Conservation (phyloP, 2,329 filamentous ascomycete species). For the Fusarium falciforme region DNA sequence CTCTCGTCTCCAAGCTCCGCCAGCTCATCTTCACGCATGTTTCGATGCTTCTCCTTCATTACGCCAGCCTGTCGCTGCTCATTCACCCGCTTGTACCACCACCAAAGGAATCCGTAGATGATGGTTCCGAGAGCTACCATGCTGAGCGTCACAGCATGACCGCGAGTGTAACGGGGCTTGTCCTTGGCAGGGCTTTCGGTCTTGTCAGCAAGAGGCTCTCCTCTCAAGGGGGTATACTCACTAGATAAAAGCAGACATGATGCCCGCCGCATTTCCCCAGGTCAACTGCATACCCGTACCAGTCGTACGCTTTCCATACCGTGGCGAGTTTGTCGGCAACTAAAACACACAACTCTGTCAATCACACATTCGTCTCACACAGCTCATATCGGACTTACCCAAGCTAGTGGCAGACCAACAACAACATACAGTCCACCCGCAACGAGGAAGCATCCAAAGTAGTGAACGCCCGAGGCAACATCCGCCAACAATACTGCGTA, state of each 20-base stretch:
- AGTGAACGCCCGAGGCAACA: conserved; percentile 71
- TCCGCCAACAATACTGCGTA: conserved; percentile 76
- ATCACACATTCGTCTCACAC: background rate
- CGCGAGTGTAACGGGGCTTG: conserved; percentile 68
- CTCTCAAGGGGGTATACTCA: conserved; percentile 30
- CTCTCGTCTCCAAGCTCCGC: conserved; percentile 65
- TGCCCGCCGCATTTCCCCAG: conserved; percentile 76
- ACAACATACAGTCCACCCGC: conserved; percentile 76
- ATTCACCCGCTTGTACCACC: conserved; percentile 63
- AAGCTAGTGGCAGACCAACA: conserved; percentile 67
- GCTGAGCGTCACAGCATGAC: conserved; percentile 70
- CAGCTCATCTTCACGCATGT: conserved; percentile 59
- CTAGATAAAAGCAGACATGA: conserved; percentile 78
- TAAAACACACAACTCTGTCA: conserved; percentile 24
- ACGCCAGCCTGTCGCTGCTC: conserved; percentile 53
- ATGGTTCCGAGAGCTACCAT: conserved; percentile 66
- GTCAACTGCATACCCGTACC: conserved; percentile 78
- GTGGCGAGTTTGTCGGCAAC: conserved; percentile 74
- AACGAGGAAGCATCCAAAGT: conserved; percentile 81
- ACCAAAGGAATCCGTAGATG: conserved; percentile 66
- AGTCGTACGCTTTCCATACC: conserved; percentile 81
- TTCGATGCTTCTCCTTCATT: conserved; percentile 53
- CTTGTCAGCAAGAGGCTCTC: conserved; percentile 17
- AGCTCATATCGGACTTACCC: conserved; percentile 48
- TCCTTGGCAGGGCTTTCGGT: conserved; percentile 57